Base-by-base conservation (phyloP, 1,284 basidiomycete genomes). In the Fistulina hepatica region DNA sequence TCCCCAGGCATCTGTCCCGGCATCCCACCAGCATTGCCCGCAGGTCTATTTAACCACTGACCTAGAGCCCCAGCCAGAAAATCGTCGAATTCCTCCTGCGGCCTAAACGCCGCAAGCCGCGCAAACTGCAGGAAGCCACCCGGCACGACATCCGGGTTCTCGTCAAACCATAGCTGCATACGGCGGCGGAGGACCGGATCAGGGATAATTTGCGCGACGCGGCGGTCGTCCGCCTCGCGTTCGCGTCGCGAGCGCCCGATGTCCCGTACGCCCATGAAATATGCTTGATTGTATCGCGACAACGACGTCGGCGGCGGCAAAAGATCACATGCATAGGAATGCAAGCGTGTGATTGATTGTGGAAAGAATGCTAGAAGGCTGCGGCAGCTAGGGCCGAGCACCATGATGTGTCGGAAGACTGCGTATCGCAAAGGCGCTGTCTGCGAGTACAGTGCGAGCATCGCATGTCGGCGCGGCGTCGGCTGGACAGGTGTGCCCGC, bases 321-420 rank as follows among this genome's bases (percentile, higher is more conserved):
- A 1, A 88, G 88, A 52, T 93, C 89, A 47, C 81, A 92, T 3
- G 80, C 73, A 36, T 88, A 61, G 12, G 73, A 64, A 44, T 73
- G 71, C 10, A 58, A 57, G 13, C 62, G 53, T n/a, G 69, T 54
- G 6, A 76, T 56, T 2, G 59, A 47, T 2, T 67, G 62, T 0
- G 84, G 85, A 40, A 90, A 66, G 61, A 88, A 92, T 1, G 75
- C 65, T 37, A 81, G 71, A 5, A 84, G 56, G 21, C 67, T 64
- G 9, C 71, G 67, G 42, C 71, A 74, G 21, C 69, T 66, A 8
- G 74, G 65, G 45, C 82, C 78, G 39, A 78, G 71, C 13, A 86
- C 79, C 34, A 81, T 61, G 13, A 86, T 60, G 52, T 92, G 88
- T 8, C 89, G 72, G 50, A 79, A 86, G 28, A 81, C 61, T 10